Base-by-base conservation (phyloP, 345 rosid genomes). In the Gossypium stocksii region DNA sequence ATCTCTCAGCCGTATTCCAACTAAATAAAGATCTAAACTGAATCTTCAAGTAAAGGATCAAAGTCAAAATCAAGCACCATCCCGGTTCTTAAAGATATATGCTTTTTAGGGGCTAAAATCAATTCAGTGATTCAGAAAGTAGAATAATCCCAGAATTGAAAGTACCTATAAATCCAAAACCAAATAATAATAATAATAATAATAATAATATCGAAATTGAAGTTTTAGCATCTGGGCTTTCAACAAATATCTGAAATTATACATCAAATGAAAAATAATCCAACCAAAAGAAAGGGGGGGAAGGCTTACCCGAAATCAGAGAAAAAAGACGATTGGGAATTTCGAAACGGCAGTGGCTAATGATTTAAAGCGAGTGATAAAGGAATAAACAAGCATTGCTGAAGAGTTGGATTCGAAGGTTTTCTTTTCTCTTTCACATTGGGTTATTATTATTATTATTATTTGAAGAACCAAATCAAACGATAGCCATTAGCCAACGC, bases 51-150 rank as follows among this genome's bases (percentile, higher is more conserved):
- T n/a, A 51, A 53, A 48, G 23, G 38, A 38, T 23, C 41, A 44
- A 46, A 54, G 46, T 19, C 66, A 75, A 80, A 75, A 73, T 62
- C 34, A 46, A 64, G 20, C 16, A 59, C 16, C 25, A 64, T 52
- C 19, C 15, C 66, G 67, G 44, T 34, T 48, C 25, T 9, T 20
- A 2, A 49, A 56, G 57, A 54, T 17, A 22, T 45, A 12, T 14
- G 27, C 20, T 41, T 8, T 41, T 23, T 22, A 38, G 5, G 14
- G 29, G 46, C 5, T 53, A 13, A 29, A 71, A 57, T 45, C 41
- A 25, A 61, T 72, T 48, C 57, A 41, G 22, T 41, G 13, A 53
- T 16, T 43, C 15, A 2, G 0, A 38, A 43, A 72, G 15, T 27
- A 72, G 49, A 20, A 69, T 27, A 52, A 51, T 29, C 27, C 44